Evolutionary conservation across 2,329 filamentous ascomycete genomes (phyloP).

Genomic region (Alternaria viburni): DNA sequence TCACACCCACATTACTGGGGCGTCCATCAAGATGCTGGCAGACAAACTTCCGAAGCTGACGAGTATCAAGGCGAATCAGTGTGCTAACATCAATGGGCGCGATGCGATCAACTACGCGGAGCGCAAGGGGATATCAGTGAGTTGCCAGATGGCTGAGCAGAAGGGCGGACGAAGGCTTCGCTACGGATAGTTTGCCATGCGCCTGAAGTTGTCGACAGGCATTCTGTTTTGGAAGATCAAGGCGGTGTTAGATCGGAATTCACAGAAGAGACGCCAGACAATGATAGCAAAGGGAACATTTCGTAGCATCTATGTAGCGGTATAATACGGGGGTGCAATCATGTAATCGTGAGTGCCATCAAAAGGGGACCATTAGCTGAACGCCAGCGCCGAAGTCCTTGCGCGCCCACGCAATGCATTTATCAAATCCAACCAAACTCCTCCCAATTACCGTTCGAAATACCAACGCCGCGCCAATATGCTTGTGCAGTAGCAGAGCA

Average conservation of each 20-base stretch:
- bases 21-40: slow-evolving; percentile 48
- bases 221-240: background rate
- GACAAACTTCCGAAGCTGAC: slow-evolving; percentile 34
- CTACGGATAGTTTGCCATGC: slow-evolving; percentile 4
- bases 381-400: background rate
- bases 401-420: slow-evolving; percentile 16
- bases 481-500: slow-evolving; percentile 7
- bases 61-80: slow-evolving; percentile 45
- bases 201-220: background rate
- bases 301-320: slow-evolving; percentile 1
- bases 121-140: slow-evolving; percentile 38
- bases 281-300: background rate
- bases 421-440: background rate
- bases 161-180: slow-evolving; percentile 20
- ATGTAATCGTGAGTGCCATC: slow-evolving; percentile 3
- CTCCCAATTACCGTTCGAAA: background rate
- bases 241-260: background rate
- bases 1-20: slow-evolving; percentile 49
- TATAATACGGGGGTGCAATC: slow-evolving; percentile 8
- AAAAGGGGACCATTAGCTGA: background rate
- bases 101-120: slow-evolving; percentile 53
- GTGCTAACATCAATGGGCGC: slow-evolving; percentile 38
- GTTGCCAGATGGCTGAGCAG: slow-evolving; percentile 26
- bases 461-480: slow-evolving; percentile 26
- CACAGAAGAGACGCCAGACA: no score